Conservation (phyloP, 306 rosid species). For the Vachellia pachyceras region DNA sequence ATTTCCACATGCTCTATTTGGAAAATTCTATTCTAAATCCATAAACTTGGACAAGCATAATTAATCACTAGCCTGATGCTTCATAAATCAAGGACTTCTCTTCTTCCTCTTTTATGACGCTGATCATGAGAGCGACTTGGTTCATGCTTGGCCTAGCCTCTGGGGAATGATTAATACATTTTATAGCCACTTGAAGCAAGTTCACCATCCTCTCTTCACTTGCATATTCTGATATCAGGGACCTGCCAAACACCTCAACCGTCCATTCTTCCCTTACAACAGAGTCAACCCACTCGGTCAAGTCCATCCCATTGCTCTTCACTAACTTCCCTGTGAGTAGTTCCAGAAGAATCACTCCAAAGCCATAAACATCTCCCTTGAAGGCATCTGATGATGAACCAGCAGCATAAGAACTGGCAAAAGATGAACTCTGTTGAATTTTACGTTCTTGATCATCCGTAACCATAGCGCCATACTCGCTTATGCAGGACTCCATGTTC, state of each 20-base stretch:
- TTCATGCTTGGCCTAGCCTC: constrained; percentile 73
- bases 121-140: constrained; percentile 70
- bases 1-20: constrained; percentile 13
- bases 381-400: constrained; percentile 36
- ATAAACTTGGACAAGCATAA: constrained; percentile 11
- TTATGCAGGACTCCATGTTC: constrained; percentile 75
- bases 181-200: constrained; percentile 79
- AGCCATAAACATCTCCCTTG: constrained; percentile 68
- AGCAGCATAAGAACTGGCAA: constrained; percentile 11
- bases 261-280: constrained; percentile 90
- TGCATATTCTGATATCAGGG: constrained; percentile 59
- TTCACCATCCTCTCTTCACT: constrained; percentile 84
- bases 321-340: constrained; percentile 80
- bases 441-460: constrained; percentile 26
- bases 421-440: constrained; percentile 32
- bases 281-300: constrained; percentile 75
- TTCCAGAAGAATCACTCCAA: constrained; percentile 82
- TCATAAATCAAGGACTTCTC: constrained; percentile 62
- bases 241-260: constrained; percentile 76
- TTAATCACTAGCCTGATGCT: constrained; percentile 2
- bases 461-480: constrained; percentile 69
- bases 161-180: constrained; percentile 61
- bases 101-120: constrained; percentile 71
- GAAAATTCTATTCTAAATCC: neutral
- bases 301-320: constrained; percentile 62